Conservation (phyloP, 371 early-diverging fungal species). For the Mucor saturninus region DNA sequence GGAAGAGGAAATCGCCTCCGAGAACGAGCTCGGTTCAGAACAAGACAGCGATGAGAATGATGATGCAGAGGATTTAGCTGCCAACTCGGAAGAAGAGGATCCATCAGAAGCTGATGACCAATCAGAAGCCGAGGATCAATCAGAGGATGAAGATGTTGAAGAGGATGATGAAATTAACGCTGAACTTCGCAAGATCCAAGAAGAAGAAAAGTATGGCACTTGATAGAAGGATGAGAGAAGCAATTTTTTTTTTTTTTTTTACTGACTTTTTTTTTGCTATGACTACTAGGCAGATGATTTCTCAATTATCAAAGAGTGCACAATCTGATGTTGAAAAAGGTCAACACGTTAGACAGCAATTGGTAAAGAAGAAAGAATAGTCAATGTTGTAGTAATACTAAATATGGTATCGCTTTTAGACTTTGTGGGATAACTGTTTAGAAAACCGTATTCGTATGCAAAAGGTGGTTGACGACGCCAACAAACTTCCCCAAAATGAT, state of each 20-base stretch:
- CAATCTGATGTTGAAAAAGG: conserved; percentile 89
- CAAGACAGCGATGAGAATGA: conserved; percentile 21
- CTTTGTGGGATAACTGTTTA: conserved; percentile 85
- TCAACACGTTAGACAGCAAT: conserved; percentile 81
- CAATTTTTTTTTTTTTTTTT: not conserved
- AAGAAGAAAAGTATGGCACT: conserved; percentile 72
- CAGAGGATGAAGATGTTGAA: conserved; percentile 25
- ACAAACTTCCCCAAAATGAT: conserved; percentile 79
- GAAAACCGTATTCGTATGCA: conserved; percentile 92
- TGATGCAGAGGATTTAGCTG: conserved; percentile 47
- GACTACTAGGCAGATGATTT: conserved; percentile 57
- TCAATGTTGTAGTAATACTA: too few relatives aligned
- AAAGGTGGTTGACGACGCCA: conserved; percentile 73
- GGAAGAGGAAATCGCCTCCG: conserved; percentile 31
- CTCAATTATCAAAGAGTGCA: conserved; percentile 71
- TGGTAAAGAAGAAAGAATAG: conserved; percentile 29
- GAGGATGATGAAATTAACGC: conserved; percentile 52
- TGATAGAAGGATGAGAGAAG: not conserved
- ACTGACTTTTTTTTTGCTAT: too few relatives aligned
- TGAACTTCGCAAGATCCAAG: conserved; percentile 76
- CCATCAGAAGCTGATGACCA: conserved; percentile 17
- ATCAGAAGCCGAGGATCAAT: conserved; percentile 20
- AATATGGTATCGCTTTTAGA: too few relatives aligned
- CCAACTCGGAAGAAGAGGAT: conserved; percentile 19
- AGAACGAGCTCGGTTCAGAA: conserved; percentile 31